Evolutionary conservation across 345 rosid genomes (phyloP), one percentile per base, ranked within the genome.

Genomic region (Hibiscus syriacus): DNA sequence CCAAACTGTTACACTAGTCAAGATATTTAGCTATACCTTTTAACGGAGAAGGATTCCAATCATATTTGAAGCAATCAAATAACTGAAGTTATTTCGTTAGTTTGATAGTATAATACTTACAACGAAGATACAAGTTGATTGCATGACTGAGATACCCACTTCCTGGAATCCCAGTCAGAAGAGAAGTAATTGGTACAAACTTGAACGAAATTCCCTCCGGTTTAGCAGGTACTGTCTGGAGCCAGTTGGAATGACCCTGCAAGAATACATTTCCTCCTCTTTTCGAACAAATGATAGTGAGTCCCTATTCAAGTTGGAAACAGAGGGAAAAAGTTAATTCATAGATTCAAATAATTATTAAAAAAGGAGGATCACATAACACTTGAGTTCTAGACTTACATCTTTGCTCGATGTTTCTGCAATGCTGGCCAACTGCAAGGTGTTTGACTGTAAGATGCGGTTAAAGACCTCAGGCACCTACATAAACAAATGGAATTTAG

Each of bases 131-230:
- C 71, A 85, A 78, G 76, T 87, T 87, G 73, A 87, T 81, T 25
- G 92, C 92, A 57, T 87, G 92, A 68, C 92, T 85, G 74, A 87
- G 85, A 72, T 85, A 85, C 64, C 92, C 92, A 55, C 87, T 87
- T 67, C 92, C 92, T 0, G 83, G 80, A 64, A 87, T 77, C 68
- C 92, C 92, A 17, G 84, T 74, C 25, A 87, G 87, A 70, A 85
- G 89, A 79, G 87, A 85, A 62, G 89, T 85, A 62, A 87, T 87
- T 1, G 89, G 89, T 48, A 84, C 86, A 74, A 85, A 87, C 72
- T 80, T 87, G 80, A 85, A 83, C 55, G 80, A 83, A 71, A 82
- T 83, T 48, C 82, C 89, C 70, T 87, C 92, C 16, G 92, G 89
- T 70, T 76, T 81, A 26, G 78, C 69, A 65, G 89, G 76, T 50